These are phyloP conservation scores for Oryza rufipogon DNA, from an alignment of 176 grass and related monocot genomes.

Conservation along the genomic window DNA sequence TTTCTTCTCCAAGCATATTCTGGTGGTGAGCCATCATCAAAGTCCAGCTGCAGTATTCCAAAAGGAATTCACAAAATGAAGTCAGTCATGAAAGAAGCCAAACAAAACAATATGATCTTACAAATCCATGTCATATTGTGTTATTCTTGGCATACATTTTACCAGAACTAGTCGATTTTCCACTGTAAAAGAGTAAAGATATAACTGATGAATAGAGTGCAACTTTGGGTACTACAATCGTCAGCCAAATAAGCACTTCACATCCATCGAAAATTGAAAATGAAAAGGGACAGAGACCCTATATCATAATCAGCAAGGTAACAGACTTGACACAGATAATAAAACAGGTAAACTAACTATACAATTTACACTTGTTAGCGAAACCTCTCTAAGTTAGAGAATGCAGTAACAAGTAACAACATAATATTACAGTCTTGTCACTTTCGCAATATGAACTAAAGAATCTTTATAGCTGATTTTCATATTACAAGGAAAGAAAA, in stretches of 20 bases:
- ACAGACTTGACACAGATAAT: background rate
- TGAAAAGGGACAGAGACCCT: background rate
- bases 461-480: background rate
- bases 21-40: conserved; percentile 87
- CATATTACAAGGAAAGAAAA: background rate
- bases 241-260: background rate
- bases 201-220: background rate
- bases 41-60: conserved; percentile 70
- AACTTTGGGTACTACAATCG: background rate
- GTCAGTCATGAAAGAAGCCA: conserved; percentile 8
- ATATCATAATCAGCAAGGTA: conserved; percentile 5
- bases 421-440: conserved; percentile 4
- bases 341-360: background rate
- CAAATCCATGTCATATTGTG: conserved; percentile 15
- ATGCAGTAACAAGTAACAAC: conserved; percentile 17
- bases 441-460: background rate
- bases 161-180: background rate
- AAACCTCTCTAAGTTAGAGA: background rate
- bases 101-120: conserved; percentile 13
- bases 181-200: background rate
- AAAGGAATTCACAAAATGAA: conserved; percentile 24
- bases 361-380: background rate
- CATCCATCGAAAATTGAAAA: background rate
- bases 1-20: conserved; percentile 89
- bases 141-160: background rate